Evolutionary conservation across 768 basidiomycete genomes (phyloP).

Genomic region (Lentinula edodes): DNA sequence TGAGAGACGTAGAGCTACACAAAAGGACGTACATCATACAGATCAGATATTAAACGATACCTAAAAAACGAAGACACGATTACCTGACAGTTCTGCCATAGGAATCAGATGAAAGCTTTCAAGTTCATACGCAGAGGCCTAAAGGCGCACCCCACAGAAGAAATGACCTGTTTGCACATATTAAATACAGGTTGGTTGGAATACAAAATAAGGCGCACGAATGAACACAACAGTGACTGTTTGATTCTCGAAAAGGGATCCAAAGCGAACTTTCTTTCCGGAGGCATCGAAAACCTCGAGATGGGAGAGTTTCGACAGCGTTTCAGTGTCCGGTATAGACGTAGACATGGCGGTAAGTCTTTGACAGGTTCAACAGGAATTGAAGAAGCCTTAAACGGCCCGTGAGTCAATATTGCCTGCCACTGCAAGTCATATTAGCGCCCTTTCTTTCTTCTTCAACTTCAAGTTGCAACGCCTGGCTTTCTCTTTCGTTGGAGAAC

Average conservation of each 20-base stretch:
- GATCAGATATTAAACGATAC: background rate
- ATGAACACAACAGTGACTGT: constrained; percentile 62
- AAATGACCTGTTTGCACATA: constrained; percentile 43
- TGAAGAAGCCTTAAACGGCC: too few relatives aligned
- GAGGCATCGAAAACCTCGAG: constrained; percentile 37
- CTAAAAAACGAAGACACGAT: constrained; percentile 6
- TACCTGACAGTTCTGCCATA: constrained; percentile 5
- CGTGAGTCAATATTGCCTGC: background rate
- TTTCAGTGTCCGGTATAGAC: constrained; percentile 25
- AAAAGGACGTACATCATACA: constrained; percentile 19
- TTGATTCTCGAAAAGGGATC: constrained; percentile 40
- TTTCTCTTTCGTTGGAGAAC: too few relatives aligned
- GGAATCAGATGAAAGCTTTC: background rate
- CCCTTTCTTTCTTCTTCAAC: background rate
- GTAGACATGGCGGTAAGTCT: background rate
- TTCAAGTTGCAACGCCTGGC: too few relatives aligned
- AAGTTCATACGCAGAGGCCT: background rate
- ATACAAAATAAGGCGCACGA: constrained; percentile 26
- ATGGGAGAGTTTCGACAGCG: constrained; percentile 29
- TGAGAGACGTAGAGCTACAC: constrained; percentile 41
- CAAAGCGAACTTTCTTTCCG: constrained; percentile 47
- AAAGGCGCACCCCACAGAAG: constrained; percentile 51
- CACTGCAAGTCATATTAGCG: background rate
- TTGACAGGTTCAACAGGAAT: background rate
- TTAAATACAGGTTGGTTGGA: background rate